These are phyloP conservation scores for Parathielavia appendiculata DNA, from an alignment of 495 filamentous ascomycete genomes.

Conservation along the genomic window DNA sequence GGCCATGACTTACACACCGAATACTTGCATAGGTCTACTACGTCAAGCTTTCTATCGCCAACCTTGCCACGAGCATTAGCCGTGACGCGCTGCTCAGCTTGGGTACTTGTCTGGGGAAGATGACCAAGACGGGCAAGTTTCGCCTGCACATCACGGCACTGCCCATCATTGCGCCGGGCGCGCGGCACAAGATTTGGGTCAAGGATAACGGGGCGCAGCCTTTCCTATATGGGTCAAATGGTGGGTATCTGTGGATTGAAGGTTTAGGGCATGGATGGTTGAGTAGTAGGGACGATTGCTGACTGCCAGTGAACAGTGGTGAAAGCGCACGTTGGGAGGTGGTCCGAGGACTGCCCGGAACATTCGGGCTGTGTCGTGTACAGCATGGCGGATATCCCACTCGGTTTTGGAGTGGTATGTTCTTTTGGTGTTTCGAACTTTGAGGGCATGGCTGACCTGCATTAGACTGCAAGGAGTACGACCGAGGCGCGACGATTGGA, in stretches of 20 bases:
- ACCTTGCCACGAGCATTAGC: constrained; percentile 78
- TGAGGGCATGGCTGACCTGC: background rate
- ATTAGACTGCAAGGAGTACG: constrained; percentile 63
- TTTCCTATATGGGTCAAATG: constrained; percentile 65
- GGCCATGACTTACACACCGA: background rate
- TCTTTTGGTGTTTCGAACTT: background rate
- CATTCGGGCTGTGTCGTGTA: constrained; percentile 73
- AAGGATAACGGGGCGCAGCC: constrained; percentile 94
- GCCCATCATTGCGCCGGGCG: constrained; percentile 79
- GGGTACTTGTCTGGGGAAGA: constrained; percentile 81
- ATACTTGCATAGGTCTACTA: constrained; percentile 71
- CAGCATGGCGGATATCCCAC: constrained; percentile 68
- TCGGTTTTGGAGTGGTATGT: constrained; percentile 60
- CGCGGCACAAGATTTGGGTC: constrained; percentile 91
- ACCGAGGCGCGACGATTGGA: constrained; percentile 75
- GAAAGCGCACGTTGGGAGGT: constrained; percentile 87
- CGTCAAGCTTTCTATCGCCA: constrained; percentile 77
- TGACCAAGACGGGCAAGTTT: constrained; percentile 92
- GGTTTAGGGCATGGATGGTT: too few relatives aligned
- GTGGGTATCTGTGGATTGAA: constrained; percentile 5
- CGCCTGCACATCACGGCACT: constrained; percentile 77
- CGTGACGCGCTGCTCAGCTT: constrained; percentile 73
- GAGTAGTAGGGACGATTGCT: background rate
- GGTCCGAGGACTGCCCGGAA: constrained; percentile 79
- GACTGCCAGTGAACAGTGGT: constrained; percentile 45